phyloP scores from a whole-genome alignment of 805 yeast genomes.

The Metschnikowia continentalis region DNA sequence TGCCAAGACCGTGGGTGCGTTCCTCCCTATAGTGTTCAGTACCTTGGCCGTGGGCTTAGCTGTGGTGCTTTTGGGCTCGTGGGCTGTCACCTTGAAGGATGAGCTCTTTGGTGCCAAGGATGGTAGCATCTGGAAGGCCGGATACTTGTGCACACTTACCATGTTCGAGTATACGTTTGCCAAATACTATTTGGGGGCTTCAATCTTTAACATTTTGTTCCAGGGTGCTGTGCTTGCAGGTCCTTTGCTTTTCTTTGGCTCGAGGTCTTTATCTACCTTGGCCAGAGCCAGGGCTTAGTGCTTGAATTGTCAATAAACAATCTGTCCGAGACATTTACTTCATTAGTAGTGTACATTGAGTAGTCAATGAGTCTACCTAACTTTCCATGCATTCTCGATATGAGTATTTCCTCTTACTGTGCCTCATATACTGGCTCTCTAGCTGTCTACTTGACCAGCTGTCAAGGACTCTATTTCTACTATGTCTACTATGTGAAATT shows the following conservation, averaged over 20 bases:
- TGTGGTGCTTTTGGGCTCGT: constrained; percentile 39
- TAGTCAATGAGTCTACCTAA: no score
- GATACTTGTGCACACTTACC: constrained; percentile 45
- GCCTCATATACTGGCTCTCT: no score
- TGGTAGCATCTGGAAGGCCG: constrained; percentile 30
- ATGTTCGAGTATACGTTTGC: constrained; percentile 52
- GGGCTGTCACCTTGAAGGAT: constrained; percentile 33
- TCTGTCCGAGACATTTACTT: no score
- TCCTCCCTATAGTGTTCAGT: constrained; percentile 50
- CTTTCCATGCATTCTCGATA: no score
- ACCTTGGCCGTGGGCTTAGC: constrained; percentile 40
- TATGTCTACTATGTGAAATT: no score
- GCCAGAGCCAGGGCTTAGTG: constrained; percentile 25
- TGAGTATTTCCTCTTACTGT: no score
- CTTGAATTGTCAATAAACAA: neutral
- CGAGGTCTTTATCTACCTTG: constrained; percentile 57
- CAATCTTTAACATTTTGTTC: constrained; percentile 57
- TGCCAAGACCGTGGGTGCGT: constrained; percentile 48
- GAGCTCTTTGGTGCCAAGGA: constrained; percentile 23
- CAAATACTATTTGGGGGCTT: constrained; percentile 53
- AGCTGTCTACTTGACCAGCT: no score
- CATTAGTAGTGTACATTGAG: no score
- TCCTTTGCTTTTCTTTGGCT: constrained; percentile 56
- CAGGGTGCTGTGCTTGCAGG: constrained; percentile 46
- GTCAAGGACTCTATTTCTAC: no score